These are phyloP conservation scores for Bipolaris cookei DNA, from an alignment of 2,329 filamentous ascomycete species.

Conservation along the genomic window DNA sequence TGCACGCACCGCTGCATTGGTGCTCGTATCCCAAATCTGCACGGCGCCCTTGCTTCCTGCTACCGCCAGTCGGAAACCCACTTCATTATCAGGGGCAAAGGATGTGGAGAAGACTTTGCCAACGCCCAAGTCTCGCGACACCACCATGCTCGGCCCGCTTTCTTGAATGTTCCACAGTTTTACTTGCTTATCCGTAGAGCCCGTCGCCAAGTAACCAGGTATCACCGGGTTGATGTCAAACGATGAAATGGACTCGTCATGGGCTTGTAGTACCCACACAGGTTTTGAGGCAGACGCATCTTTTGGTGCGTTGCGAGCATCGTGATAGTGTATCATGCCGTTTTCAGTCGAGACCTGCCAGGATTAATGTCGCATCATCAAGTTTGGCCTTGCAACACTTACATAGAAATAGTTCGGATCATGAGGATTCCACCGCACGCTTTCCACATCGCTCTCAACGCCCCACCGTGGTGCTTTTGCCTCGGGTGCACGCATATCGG, in stretches of 20 bases:
- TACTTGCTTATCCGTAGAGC: conserved; percentile 90
- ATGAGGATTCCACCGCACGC: conserved; percentile 90
- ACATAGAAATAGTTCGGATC: conserved; percentile 93
- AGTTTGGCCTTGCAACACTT: conserved; percentile 22
- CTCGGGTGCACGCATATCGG: conserved; percentile 93
- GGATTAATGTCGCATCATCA: conserved; percentile 23
- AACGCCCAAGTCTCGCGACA: conserved; percentile 88
- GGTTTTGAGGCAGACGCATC: conserved; percentile 79
- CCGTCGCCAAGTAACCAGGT: conserved; percentile 91
- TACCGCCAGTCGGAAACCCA: conserved; percentile 89
- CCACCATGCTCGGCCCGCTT: conserved; percentile 85
- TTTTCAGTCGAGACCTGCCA: conserved; percentile 75
- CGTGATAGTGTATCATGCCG: conserved; percentile 90
- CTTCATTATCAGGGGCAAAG: conserved; percentile 88
- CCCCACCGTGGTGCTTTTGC: conserved; percentile 84
- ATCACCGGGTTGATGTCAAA: conserved; percentile 92
- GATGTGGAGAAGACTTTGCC: conserved; percentile 91
- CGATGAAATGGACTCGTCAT: conserved; percentile 87
- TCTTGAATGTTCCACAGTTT: conserved; percentile 94
- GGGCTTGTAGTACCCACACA: conserved; percentile 93
- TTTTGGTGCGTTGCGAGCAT: conserved; percentile 76
- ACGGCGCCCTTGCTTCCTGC: conserved; percentile 92
- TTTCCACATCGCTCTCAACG: conserved; percentile 95
- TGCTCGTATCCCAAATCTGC: conserved; percentile 96
- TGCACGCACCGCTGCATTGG: conserved; percentile 83